Evolutionary conservation across 306 rosid species (phyloP).

Genomic region (Cucurbita moschata): DNA sequence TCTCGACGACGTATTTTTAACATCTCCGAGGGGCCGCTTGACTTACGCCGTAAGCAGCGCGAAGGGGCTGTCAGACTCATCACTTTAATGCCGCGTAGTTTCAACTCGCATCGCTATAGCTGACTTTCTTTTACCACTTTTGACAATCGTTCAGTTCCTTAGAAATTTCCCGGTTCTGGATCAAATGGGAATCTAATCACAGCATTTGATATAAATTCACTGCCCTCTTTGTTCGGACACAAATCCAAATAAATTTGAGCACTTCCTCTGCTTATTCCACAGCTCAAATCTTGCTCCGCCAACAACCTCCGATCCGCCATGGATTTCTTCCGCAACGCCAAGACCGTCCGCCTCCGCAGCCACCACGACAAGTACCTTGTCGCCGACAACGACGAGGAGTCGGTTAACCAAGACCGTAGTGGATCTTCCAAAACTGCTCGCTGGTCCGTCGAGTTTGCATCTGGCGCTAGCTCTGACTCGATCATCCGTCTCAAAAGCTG

Average conservation of each 20-base stretch:
- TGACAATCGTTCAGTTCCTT: not conserved
- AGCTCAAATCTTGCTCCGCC: constrained; percentile 11
- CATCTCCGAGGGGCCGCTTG: too few relatives aligned
- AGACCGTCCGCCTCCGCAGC: constrained; percentile 73
- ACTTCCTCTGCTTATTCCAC: not conserved
- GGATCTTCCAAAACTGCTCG: constrained; percentile 55
- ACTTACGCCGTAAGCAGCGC: too few relatives aligned
- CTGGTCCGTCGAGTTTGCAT: constrained; percentile 51
- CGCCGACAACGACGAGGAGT: constrained; percentile 78
- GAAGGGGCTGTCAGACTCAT: too few relatives aligned
- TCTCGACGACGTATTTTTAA: too few relatives aligned
- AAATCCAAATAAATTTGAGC: not conserved
- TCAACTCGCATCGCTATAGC: not conserved
- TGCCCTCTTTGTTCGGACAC: not conserved
- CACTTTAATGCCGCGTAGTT: not conserved
- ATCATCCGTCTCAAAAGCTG: constrained; percentile 72
- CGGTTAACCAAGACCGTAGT: constrained; percentile 49
- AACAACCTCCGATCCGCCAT: constrained; percentile 36
- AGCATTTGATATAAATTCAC: not conserved
- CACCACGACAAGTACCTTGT: constrained; percentile 57
- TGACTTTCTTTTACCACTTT: not conserved
- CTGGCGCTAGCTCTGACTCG: constrained; percentile 27
- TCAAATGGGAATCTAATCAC: not conserved
- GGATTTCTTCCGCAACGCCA: constrained; percentile 61
- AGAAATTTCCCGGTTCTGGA: too few relatives aligned